Evolutionary conservation across 208 protist genomes (phyloP).

Genomic region (Leishmania tropica): DNA sequence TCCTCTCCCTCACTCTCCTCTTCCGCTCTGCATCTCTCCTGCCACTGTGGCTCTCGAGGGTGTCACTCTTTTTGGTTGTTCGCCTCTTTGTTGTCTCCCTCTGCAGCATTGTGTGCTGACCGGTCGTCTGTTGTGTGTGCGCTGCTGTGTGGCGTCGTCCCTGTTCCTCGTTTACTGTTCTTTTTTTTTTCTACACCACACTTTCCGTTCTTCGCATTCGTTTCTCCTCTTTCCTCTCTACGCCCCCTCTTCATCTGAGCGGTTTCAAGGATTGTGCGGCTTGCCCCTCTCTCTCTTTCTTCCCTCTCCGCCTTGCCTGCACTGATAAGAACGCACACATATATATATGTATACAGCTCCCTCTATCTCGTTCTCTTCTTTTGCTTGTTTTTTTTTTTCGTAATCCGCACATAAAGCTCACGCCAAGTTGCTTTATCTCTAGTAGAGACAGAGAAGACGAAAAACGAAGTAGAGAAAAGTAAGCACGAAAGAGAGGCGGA

Average conservation of each 20-base stretch:
- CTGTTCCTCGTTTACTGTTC: background rate
- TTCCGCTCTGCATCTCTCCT: background rate
- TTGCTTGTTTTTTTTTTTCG: background rate
- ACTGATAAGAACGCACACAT: background rate
- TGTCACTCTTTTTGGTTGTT: background rate
- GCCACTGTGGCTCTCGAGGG: background rate
- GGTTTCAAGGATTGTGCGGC: background rate
- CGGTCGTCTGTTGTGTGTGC: background rate
- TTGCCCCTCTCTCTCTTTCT: background rate
- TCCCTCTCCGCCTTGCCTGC: background rate
- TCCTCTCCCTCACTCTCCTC: background rate
- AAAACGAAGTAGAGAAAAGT: background rate
- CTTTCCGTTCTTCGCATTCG: background rate
- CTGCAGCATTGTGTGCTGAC: background rate
- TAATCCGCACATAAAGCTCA: background rate
- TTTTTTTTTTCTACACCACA: background rate
- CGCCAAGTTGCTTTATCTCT: background rate
- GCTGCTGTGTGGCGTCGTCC: background rate
- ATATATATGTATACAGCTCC: background rate
- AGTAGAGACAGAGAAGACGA: background rate
- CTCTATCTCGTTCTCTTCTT: background rate
- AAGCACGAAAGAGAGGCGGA: background rate
- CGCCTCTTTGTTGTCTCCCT: background rate
- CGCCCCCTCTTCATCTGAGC: conserved; percentile 4
- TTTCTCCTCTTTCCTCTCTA: background rate